Percentiles rank a stretch among this genome's conserved stretches.
Conservation (phyloP, 2,329 filamentous ascomycete species). For the Lecanoromycetidae sp. region DNA sequence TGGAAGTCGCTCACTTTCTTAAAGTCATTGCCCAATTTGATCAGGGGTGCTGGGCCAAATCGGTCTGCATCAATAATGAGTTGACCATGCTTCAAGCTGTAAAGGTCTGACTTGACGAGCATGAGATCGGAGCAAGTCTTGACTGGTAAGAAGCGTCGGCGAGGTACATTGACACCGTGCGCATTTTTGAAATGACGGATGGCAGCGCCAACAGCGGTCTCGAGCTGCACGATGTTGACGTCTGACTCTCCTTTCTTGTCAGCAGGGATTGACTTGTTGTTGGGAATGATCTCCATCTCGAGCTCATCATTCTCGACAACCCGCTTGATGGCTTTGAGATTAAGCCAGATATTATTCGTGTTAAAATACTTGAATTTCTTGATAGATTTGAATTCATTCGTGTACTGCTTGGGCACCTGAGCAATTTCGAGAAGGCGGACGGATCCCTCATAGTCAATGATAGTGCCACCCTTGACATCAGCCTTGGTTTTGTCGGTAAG, state of each 20-base stretch:
- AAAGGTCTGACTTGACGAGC: constrained; percentile 98
- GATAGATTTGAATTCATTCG: constrained; percentile 99
- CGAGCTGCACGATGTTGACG: constrained; percentile 92
- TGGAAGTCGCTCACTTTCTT: constrained; percentile 88
- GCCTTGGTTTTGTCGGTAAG: constrained; percentile 99
- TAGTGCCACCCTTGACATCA: constrained; percentile 99
- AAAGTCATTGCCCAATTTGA: constrained; percentile 98
- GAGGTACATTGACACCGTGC: constrained; percentile 96
- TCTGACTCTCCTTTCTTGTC: constrained; percentile 99
- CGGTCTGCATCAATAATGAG: constrained; percentile 92
- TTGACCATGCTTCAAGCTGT: constrained; percentile 97
- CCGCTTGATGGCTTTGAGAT: constrained; percentile 92
- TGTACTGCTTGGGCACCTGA: constrained; percentile 98
- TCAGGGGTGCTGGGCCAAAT: constrained; percentile 90
- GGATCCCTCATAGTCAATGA: constrained; percentile 97
- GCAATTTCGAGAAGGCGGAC: constrained; percentile 96
- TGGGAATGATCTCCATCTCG: constrained; percentile 98
- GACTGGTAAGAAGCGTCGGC: constrained; percentile 95
- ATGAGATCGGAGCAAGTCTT: constrained; percentile 99
- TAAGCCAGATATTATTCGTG: constrained; percentile 99
- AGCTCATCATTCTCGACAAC: constrained; percentile 98
- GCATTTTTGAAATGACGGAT: constrained; percentile 98
- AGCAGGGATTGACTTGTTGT: constrained; percentile 94
- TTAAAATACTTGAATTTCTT: constrained; percentile 99
- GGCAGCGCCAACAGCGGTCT: constrained; percentile 95